These are phyloP conservation scores for Aulographum hederae DNA, from an alignment of 2,329 filamentous ascomycete species.

Conservation along the genomic window DNA sequence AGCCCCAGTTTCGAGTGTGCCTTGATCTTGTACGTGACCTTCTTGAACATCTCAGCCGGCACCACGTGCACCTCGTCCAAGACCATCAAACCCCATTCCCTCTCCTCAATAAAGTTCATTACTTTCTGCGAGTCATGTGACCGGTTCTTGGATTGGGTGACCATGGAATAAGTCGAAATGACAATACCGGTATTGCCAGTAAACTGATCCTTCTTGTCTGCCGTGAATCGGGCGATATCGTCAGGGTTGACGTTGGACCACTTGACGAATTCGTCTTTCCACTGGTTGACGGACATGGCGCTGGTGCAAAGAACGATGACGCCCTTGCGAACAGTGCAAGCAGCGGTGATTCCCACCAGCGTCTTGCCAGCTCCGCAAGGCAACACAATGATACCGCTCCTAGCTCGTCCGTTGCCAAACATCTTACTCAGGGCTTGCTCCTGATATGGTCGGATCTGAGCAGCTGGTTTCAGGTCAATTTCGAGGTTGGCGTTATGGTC, in stretches of 20 bases:
- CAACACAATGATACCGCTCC: slow-evolving; percentile 92
- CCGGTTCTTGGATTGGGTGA: slow-evolving; percentile 42
- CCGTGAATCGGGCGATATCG: slow-evolving; percentile 88
- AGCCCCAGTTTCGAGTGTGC: slow-evolving; percentile 89
- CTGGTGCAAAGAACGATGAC: slow-evolving; percentile 91
- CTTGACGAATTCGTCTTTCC: slow-evolving; percentile 89
- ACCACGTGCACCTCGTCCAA: slow-evolving; percentile 97
- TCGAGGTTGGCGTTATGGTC: slow-evolving; percentile 76
- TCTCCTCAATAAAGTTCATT: slow-evolving; percentile 78
- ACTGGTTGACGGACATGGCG: slow-evolving; percentile 95
- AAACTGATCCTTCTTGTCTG: slow-evolving; percentile 76
- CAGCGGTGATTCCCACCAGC: slow-evolving; percentile 91
- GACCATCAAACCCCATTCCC: slow-evolving; percentile 96
- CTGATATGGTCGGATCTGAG: slow-evolving; percentile 85
- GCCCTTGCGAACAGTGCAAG: slow-evolving; percentile 94
- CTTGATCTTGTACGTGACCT: slow-evolving; percentile 82
- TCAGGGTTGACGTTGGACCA: slow-evolving; percentile 97
- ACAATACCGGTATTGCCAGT: slow-evolving; percentile 85
- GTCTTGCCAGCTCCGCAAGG: slow-evolving; percentile 96
- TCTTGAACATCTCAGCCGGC: slow-evolving; percentile 87
- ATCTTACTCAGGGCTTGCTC: slow-evolving; percentile 97
- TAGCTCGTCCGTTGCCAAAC: slow-evolving; percentile 95
- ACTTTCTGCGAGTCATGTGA: slow-evolving; percentile 92
- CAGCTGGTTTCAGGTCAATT: slow-evolving; percentile 78
- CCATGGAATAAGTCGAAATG: slow-evolving; percentile 96